phyloP scores from a whole-genome alignment of 768 basidiomycete species.

The Xerocomellus intermedius region DNA sequence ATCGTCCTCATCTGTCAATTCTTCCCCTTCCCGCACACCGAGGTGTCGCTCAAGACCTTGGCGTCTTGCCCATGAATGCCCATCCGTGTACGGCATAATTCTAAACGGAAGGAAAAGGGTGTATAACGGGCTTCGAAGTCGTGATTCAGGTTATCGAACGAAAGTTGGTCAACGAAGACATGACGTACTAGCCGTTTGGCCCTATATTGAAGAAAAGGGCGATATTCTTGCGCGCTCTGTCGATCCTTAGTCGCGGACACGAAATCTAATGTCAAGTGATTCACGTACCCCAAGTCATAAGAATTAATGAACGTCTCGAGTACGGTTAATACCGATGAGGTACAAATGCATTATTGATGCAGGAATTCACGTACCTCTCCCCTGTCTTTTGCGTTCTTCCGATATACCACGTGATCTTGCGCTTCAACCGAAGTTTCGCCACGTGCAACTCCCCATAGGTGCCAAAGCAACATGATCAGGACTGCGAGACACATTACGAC shows the following conservation, averaged over 20 bases:
- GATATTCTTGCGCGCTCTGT: conserved; percentile 60
- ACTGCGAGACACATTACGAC: conserved; percentile 75
- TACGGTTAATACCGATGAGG: neutral
- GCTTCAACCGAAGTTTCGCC: conserved; percentile 91
- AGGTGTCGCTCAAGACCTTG: conserved; percentile 60
- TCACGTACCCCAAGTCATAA: conserved; percentile 78
- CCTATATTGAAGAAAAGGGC: conserved; percentile 87
- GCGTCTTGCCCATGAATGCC: conserved; percentile 73
- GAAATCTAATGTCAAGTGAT: neutral
- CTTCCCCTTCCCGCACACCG: conserved; percentile 73
- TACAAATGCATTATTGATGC: neutral
- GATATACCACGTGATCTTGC: conserved; percentile 83
- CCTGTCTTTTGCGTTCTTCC: conserved; percentile 60
- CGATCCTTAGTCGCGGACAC: neutral
- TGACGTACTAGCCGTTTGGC: conserved; percentile 75
- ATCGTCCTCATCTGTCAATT: conserved; percentile 82
- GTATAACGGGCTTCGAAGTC: conserved; percentile 54
- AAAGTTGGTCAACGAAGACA: neutral
- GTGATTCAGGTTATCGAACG: neutral
- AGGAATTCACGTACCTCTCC: conserved; percentile 54
- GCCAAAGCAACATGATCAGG: conserved; percentile 68
- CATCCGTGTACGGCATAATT: conserved; percentile 80
- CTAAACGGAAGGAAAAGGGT: conserved; percentile 84
- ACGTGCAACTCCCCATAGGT: conserved; percentile 63
- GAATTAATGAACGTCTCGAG: conserved; percentile 79